Evolutionary conservation across 2,329 filamentous ascomycete genomes (phyloP).

Genomic region (Clonostachys chloroleuca): DNA sequence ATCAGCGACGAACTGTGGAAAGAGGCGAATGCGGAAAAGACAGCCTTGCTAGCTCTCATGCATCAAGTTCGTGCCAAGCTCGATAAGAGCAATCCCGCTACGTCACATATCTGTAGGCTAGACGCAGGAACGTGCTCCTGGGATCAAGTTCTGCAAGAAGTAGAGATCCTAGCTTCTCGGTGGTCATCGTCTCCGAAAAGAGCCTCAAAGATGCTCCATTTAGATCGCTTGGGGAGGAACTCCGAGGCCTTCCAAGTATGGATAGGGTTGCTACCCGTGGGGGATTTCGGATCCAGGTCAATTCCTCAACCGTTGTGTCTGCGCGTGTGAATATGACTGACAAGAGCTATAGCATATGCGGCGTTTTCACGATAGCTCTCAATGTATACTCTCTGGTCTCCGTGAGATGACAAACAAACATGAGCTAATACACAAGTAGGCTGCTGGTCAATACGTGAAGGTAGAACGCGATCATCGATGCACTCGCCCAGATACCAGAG

Average conservation of each 20-base stretch:
- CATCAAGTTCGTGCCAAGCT: conserved; percentile 4
- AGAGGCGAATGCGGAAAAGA: conserved; percentile 4
- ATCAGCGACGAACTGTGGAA: conserved; percentile 4
- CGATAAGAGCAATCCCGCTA: conserved; percentile 1
- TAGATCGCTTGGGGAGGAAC: conserved; percentile 3
- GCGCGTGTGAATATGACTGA: background rate
- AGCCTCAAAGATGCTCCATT: background rate
- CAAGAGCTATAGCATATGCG: background rate
- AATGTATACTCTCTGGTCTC: background rate
- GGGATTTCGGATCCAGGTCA: conserved; percentile 4
- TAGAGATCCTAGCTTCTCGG: background rate
- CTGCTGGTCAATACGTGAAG: conserved; percentile 1
- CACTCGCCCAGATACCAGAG: conserved; percentile 3
- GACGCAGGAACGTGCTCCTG: background rate
- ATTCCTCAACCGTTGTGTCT: background rate
- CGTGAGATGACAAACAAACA: background rate
- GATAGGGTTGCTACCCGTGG: conserved; percentile 2
- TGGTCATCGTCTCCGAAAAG: background rate
- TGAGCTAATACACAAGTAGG: background rate
- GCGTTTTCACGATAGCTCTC: background rate
- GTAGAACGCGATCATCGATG: conserved; percentile 5
- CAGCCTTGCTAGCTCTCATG: conserved; percentile 5
- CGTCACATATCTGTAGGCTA: no score
- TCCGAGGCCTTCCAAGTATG: conserved; percentile 2
- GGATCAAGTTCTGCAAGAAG: conserved; percentile 1